Base-by-base conservation (phyloP, 371 early-diverging fungal species). In the Rhizopus arrhizus region DNA sequence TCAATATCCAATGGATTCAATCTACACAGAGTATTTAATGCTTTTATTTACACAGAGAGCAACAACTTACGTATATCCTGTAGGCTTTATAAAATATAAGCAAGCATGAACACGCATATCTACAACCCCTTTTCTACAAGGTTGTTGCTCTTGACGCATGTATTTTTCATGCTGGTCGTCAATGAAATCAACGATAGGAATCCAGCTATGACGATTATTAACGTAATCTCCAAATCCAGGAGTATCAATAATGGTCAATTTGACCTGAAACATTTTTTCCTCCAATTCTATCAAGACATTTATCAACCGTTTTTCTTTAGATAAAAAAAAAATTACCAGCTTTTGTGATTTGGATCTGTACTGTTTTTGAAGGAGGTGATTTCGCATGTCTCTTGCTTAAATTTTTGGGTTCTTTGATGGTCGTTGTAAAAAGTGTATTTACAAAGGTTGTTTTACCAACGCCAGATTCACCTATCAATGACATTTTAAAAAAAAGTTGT, bases 101-200 rank as follows among this genome's bases (percentile, higher is more conserved):
- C 92, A 93, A 43, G 86, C 92, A 77, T 94, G 92, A 45, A 95
- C 90, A 57, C 97, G 85, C 83, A 91, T 84, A 79, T 95, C 99
- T 59, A 91, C 88, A 32, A 88, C 78, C 48, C 89, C 87, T 58
- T 88, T 83, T 58, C 96, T 85, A 63, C 86, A 83, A 35, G 89
- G 85, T 61, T 87, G 85, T 56, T 84, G 81, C 65, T 94, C 89
- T 71, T 93, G 92, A 69, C 89, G 84, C 86, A 97, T 88, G 68
- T 93, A 93, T 48, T 83, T 87, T 66, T 91, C 93, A 81, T 95
- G 95, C 77, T 95, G 96, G 60, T 94, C 94, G 69, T 96, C 95
- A 59, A 99, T 86, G 75, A 95, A 97, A 54, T 96, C 93, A 42
- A 97, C 84, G 58, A 97, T 91, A n/a, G 98, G 95, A 43, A 89